Conservation (phyloP, 2,329 filamentous ascomycete species). For the Aaosphaeria pasadenensis region DNA sequence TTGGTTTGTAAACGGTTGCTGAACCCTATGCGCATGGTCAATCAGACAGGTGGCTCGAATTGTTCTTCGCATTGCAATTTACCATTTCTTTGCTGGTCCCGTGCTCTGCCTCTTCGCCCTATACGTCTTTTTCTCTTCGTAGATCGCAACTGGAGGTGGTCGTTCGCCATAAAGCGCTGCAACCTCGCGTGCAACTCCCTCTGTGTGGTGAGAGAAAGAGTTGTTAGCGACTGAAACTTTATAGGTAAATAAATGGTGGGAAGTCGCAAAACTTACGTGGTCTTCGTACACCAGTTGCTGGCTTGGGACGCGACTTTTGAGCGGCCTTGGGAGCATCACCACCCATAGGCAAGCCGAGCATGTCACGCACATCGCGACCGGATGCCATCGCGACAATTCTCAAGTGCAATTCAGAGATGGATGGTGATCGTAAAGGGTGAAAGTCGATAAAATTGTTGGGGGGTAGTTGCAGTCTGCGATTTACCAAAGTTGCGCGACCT, state of each 20-base stretch:
- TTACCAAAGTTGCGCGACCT: too few species aligned
- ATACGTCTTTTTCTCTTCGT: constrained; percentile 40
- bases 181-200: constrained; percentile 41
- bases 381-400: constrained; percentile 32
- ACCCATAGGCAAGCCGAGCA: constrained; percentile 72
- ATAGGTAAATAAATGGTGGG: neutral
- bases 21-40: constrained; percentile 19
- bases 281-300: constrained; percentile 51
- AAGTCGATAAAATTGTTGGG: constrained; percentile 29
- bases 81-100: constrained; percentile 40
- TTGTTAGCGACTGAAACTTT: neutral
- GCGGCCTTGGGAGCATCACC: constrained; percentile 40
- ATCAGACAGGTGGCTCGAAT: too few species aligned
- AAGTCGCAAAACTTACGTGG: constrained; percentile 43
- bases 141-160: constrained; percentile 39
- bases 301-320: constrained; percentile 73
- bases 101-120: constrained; percentile 37
- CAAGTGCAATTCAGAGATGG: constrained; percentile 13
- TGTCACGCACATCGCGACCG: constrained; percentile 72
- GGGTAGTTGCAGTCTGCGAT: neutral
- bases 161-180: constrained; percentile 40
- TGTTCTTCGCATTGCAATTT: neutral
- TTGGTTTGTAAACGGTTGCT: constrained; percentile 67
- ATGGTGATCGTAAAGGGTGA: constrained; percentile 3
- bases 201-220: constrained; percentile 10